phyloP scores from a whole-genome alignment of 1,139 yeast species.

The Blastobotrys petasosporus region DNA sequence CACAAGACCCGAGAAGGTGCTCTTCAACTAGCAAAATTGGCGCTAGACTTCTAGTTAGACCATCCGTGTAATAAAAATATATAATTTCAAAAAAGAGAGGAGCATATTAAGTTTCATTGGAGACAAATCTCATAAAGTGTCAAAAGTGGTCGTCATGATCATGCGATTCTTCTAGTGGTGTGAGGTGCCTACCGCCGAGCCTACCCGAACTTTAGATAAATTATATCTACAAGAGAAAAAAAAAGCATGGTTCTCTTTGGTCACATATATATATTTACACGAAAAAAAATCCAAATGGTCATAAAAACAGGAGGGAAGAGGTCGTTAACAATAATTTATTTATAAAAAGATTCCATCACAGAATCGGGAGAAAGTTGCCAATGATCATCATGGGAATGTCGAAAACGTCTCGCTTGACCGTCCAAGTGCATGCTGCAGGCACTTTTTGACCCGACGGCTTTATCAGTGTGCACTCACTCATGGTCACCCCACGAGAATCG shows the following conservation, averaged over 20 bases:
- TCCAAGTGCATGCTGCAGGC: constrained; percentile 83
- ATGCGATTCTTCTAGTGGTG: too few relatives aligned
- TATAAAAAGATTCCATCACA: constrained; percentile 1
- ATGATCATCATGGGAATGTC: constrained; percentile 97
- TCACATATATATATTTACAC: too few relatives aligned
- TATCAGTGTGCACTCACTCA: constrained; percentile 75
- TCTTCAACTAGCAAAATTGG: constrained; percentile 62
- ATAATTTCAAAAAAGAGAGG: too few relatives aligned
- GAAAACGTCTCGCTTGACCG: constrained; percentile 78
- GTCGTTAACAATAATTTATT: not conserved
- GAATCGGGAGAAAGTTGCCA: constrained; percentile 45
- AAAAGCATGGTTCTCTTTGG: too few relatives aligned
- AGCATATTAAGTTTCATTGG: too few relatives aligned
- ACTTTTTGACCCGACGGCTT: constrained; percentile 47
- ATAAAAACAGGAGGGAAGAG: too few relatives aligned
- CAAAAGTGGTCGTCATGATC: too few relatives aligned
- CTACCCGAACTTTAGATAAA: too few relatives aligned
- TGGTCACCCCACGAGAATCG: constrained; percentile 77
- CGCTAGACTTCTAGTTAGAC: constrained; percentile 30
- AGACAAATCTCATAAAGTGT: too few relatives aligned
- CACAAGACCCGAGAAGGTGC: constrained; percentile 77
- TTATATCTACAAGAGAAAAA: too few relatives aligned
- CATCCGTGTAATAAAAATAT: too few relatives aligned
- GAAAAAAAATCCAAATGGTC: not conserved
- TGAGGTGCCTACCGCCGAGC: too few relatives aligned